Evolutionary conservation across 495 filamentous ascomycete species (phyloP).

Genomic region (Tuber microsphaerosporum): DNA sequence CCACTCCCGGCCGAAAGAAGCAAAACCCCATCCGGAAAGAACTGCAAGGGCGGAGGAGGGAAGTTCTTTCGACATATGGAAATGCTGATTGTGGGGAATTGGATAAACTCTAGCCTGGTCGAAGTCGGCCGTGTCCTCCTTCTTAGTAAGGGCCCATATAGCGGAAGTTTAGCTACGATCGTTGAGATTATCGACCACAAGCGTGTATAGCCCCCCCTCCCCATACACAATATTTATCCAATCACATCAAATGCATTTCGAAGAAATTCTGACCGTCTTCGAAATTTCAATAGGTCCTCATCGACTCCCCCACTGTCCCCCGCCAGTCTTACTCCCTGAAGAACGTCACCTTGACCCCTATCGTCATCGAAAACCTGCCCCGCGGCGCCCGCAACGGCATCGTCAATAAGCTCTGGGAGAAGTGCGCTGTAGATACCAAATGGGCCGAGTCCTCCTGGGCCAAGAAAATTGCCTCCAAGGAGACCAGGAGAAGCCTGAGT

Average conservation of each 20-base stretch:
- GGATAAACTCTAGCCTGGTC: conserved; percentile 65
- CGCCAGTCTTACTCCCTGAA: conserved; percentile 75
- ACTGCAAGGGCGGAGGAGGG: background rate
- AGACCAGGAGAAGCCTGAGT: conserved; percentile 81
- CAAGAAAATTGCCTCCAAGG: conserved; percentile 72
- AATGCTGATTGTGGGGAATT: conserved; percentile 13
- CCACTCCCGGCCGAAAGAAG: background rate
- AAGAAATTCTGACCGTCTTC: background rate
- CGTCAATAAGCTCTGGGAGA: conserved; percentile 78
- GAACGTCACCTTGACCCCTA: conserved; percentile 77
- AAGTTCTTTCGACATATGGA: conserved; percentile 1
- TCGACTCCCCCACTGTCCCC: conserved; percentile 86
- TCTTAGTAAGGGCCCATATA: conserved; percentile 67
- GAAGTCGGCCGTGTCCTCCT: conserved; percentile 95
- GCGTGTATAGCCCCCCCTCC: conserved; percentile 68
- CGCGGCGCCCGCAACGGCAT: conserved; percentile 74
- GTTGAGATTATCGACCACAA: conserved; percentile 99
- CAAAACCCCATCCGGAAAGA: background rate
- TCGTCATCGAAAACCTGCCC: conserved; percentile 81
- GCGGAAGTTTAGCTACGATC: conserved; percentile 80
- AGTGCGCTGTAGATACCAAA: conserved; percentile 77
- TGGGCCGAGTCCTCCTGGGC: conserved; percentile 83
- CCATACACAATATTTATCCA: background rate
- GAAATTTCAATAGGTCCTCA: conserved; percentile 61
- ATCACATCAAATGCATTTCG: background rate